A percentile compares a stretch with the other conserved stretches of the same genome.
These are phyloP conservation scores for Berkeleyomyces rouxiae DNA, from an alignment of 2,329 filamentous ascomycete species.

Conservation along the genomic window DNA sequence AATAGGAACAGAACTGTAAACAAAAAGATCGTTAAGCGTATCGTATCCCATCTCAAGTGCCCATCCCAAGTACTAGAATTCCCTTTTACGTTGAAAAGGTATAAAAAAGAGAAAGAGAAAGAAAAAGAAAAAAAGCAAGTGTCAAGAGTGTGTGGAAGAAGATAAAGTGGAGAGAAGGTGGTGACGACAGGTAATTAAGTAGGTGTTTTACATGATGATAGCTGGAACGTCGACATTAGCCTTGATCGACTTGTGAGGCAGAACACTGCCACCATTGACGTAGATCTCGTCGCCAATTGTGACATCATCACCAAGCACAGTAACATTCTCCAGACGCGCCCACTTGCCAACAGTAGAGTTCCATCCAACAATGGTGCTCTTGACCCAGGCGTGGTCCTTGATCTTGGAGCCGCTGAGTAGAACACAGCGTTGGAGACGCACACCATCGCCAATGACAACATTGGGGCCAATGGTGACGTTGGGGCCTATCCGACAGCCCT, in stretches of 20 bases:
- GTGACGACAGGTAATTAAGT: constrained; percentile 1
- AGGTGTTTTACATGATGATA: constrained; percentile 43
- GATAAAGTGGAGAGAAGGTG: not conserved
- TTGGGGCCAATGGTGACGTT: constrained; percentile 93
- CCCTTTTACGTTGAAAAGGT: constrained; percentile 3
- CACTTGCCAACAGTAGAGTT: constrained; percentile 91
- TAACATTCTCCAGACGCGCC: constrained; percentile 93
- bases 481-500: constrained; percentile 94
- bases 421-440: constrained; percentile 84
- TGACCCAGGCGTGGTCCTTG: constrained; percentile 98
- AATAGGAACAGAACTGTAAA: constrained; percentile 13
- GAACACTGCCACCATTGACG: constrained; percentile 87
- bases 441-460: constrained; percentile 84
- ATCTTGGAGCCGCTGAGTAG: constrained; percentile 79
- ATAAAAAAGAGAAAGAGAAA: not conserved
- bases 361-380: constrained; percentile 97
- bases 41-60: constrained; percentile 11
- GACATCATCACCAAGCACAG: constrained; percentile 93
- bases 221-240: constrained; percentile 74
- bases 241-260: constrained; percentile 99
- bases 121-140: constrained; percentile 3
- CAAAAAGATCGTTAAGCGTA: constrained; percentile 12
- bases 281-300: constrained; percentile 97
- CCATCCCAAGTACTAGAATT: constrained; percentile 12
- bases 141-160: constrained; percentile 12